Conservation (phyloP, 768 basidiomycete genomes). For the Boletellus ananas region DNA sequence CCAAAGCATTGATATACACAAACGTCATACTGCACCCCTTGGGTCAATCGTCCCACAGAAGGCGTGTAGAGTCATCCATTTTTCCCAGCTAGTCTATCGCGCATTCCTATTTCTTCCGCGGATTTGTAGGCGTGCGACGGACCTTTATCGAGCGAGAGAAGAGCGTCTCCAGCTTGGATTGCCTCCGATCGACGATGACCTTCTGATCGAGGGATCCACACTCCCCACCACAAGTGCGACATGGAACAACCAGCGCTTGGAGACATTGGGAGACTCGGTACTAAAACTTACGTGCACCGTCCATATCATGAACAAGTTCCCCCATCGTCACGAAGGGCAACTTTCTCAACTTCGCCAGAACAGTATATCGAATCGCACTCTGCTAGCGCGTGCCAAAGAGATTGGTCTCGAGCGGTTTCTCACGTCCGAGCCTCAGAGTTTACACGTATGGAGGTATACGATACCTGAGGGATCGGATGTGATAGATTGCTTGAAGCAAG, state of each 20-base stretch:
- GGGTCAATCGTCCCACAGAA: slow-evolving; percentile 38
- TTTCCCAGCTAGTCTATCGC: slow-evolving; percentile 48
- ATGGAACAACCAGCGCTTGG: slow-evolving; percentile 81
- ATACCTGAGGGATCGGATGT: slow-evolving; percentile 37
- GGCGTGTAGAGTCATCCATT: slow-evolving; percentile 51
- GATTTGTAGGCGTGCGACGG: slow-evolving; percentile 62
- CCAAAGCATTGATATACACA: slow-evolving; percentile 26
- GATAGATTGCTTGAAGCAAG: slow-evolving; percentile 27
- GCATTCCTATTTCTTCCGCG: slow-evolving; percentile 61
- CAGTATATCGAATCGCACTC: slow-evolving; percentile 65
- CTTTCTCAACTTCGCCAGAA: slow-evolving; percentile 61
- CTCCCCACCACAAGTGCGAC: slow-evolving; percentile 59
- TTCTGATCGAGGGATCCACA: slow-evolving; percentile 72
- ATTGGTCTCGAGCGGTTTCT: slow-evolving; percentile 61
- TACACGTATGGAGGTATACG: slow-evolving; percentile 57
- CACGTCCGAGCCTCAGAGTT: slow-evolving; percentile 52
- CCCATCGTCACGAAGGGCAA: slow-evolving; percentile 80
- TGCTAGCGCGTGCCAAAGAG: slow-evolving; percentile 64
- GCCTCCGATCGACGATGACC: slow-evolving; percentile 52
- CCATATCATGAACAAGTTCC: slow-evolving; percentile 72
- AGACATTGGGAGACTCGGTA: slow-evolving; percentile 84
- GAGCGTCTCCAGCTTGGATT: slow-evolving; percentile 54
- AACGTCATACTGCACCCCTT: slow-evolving; percentile 22
- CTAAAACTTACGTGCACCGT: slow-evolving; percentile 74
- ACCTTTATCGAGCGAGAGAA: slow-evolving; percentile 55